These are phyloP conservation scores for Microbotryomycetes sp. DNA, from an alignment of 1,284 basidiomycete species.

Conservation along the genomic window DNA sequence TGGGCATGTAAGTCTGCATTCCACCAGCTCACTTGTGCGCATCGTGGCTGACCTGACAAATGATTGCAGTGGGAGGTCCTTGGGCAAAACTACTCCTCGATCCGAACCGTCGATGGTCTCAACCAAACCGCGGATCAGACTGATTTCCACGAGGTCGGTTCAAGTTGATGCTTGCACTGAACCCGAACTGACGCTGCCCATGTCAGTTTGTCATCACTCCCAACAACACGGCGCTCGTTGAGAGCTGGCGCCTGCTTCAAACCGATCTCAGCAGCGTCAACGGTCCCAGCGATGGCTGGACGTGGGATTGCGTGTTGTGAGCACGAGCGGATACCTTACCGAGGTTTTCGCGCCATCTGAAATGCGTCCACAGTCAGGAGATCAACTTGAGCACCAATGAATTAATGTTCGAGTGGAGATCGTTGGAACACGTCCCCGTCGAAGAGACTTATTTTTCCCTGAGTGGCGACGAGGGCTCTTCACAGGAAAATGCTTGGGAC, in stretches of 20 bases:
- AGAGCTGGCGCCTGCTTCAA: neutral
- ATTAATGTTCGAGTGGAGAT: neutral
- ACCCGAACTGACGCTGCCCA: too few relatives aligned
- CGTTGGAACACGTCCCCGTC: neutral
- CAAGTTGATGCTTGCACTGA: neutral
- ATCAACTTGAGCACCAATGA: neutral
- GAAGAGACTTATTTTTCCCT: neutral
- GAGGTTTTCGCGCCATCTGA: too few relatives aligned
- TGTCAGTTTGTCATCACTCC: slow-evolving; percentile 8
- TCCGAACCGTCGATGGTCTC: neutral
- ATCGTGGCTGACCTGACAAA: neutral
- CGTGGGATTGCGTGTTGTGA: slow-evolving; percentile 2
- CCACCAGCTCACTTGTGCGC: neutral
- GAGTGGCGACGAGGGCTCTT: neutral
- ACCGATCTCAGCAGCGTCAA: neutral
- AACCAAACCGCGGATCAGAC: slow-evolving; percentile 1
- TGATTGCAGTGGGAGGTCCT: slow-evolving; percentile 4
- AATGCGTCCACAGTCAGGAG: neutral
- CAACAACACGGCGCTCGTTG: neutral
- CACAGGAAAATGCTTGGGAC: neutral
- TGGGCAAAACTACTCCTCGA: slow-evolving; percentile 4
- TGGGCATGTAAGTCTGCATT: neutral
- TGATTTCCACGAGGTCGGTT: slow-evolving; percentile 9
- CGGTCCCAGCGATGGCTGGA: neutral
- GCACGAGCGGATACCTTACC: too few relatives aligned